phyloP scores from a whole-genome alignment of 2,329 filamentous ascomycete genomes.

The Plectosphaerella sp. region DNA sequence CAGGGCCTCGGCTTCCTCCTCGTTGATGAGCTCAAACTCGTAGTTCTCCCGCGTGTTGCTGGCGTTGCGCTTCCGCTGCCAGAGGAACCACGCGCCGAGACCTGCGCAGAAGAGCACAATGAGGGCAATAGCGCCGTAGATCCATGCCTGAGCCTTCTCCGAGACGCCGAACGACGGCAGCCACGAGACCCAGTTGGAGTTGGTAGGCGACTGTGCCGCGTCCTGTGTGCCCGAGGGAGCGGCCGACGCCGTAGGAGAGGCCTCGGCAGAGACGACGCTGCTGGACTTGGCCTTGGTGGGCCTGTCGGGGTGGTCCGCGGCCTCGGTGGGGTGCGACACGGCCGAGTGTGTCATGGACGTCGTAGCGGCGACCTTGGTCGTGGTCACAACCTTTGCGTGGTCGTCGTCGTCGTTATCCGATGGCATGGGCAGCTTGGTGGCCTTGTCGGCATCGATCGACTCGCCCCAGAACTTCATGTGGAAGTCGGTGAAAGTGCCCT shows the following conservation, averaged over 20 bases:
- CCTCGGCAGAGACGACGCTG: slow-evolving; percentile 10
- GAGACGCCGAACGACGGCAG: slow-evolving; percentile 89
- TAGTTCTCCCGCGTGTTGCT: slow-evolving; percentile 75
- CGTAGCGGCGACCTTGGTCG: slow-evolving; percentile 49
- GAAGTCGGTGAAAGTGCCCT: slow-evolving; percentile 84
- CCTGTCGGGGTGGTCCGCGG: slow-evolving; percentile 58
- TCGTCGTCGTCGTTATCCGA: slow-evolving; percentile 79
- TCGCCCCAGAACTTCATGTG: slow-evolving; percentile 93
- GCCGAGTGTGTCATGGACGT: slow-evolving; percentile 53
- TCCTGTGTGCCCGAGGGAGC: slow-evolving; percentile 23
- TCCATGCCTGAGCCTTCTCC: slow-evolving; percentile 86
- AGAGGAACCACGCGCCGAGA: slow-evolving; percentile 75
- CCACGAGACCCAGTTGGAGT: slow-evolving; percentile 73
- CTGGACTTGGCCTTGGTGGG: slow-evolving; percentile 47
- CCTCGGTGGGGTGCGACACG: slow-evolving; percentile 33
- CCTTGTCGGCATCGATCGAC: slow-evolving; percentile 69
- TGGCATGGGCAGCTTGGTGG: slow-evolving; percentile 75
- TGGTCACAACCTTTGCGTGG: slow-evolving; percentile 63
- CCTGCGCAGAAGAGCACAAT: slow-evolving; percentile 80
- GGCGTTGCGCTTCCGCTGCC: slow-evolving; percentile 72
- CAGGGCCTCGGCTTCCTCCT: slow-evolving; percentile 64
- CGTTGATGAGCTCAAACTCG: slow-evolving; percentile 89
- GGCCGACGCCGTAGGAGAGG: slow-evolving; percentile 22
- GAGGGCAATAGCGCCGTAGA: slow-evolving; percentile 79
- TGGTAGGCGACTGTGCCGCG: slow-evolving; percentile 32